Percentiles rank a stretch among this genome's conserved stretches.
Conservation (phyloP, 225 moss, liverwort and hornwort species). For the Anthoceros angustus region DNA sequence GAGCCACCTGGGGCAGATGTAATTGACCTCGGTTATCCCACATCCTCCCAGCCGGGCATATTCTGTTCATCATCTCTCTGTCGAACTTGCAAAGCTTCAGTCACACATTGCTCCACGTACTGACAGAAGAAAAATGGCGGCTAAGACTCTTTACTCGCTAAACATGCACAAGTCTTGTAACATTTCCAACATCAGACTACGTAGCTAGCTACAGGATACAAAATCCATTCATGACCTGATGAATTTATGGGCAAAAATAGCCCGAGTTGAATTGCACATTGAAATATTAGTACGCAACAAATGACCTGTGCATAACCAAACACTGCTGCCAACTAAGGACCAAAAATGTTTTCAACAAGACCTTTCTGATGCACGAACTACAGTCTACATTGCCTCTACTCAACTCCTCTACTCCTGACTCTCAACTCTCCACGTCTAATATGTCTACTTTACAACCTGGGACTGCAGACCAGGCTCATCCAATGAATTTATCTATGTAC, state of each 20-base stretch:
- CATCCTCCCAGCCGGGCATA: no score
- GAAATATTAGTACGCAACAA: neutral
- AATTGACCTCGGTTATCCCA: no score
- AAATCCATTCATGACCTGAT: neutral
- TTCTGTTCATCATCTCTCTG: neutral
- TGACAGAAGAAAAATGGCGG: no score
- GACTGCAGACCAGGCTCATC: conserved; percentile 4
- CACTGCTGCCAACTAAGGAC: neutral
- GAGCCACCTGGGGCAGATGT: no score
- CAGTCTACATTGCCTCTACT: neutral
- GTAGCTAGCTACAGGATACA: neutral
- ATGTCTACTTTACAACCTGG: conserved; percentile 1
- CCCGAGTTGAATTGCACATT: neutral
- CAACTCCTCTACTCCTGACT: neutral
- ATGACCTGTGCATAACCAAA: neutral
- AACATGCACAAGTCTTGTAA: neutral
- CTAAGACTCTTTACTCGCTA: no score
- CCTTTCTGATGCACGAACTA: neutral
- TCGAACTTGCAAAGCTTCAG: neutral
- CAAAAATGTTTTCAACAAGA: neutral
- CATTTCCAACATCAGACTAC: neutral
- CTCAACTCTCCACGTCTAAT: neutral
- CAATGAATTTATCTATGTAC: neutral
- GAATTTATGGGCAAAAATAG: neutral
- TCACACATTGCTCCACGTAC: neutral